Base-by-base conservation (phyloP, 208 protist species). In the Leishmania martiniquensis region DNA sequence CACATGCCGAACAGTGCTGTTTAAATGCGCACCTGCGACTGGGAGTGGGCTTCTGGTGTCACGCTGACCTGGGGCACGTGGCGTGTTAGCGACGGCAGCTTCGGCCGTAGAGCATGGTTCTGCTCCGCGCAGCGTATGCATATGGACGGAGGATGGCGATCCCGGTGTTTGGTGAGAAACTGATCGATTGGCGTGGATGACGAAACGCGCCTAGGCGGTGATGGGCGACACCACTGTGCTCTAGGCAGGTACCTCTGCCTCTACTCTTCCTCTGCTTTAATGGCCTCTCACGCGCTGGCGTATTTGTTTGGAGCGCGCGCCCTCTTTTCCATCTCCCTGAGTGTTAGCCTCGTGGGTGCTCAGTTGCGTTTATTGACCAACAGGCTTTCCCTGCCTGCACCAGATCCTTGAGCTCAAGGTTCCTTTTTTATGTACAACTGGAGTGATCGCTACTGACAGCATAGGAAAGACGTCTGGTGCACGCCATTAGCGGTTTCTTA, bases 41-140 rank as follows among this genome's bases (percentile, higher is more conserved):
- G 75, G 68, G 60, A 77, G 32, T 76, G 69, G 2, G 62, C 60
- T 13, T 80, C 45, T 39, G 70, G 66, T 34, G 29, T 68, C 34
- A 73, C 80, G 1, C 54, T 47, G 34, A 55, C 29, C 39, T 80
- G 75, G 70, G 57, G 80, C 25, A 73, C 59, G 20, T 17, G 69
- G 69, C 25, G 51, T 69, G 6, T 74, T 62, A 62, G 67, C 78
- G 12, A 52, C 68, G 2, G 74, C 55, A 6, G 74, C 67, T 20
- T 73, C 69, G 22, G 74, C 79, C 6, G 65, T 72, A 4, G 51
- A 20, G 44, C 70, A 52, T 20, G 62, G 62, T 37, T 39, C 49
- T 4, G n/a, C 67, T 10, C 15, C 39, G 4, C 70, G 63, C 37
- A 17, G 29, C 20, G 52, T 67, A 12, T 29, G 44, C 9, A 60